Percentiles rank a stretch among this genome's conserved stretches.
These are phyloP conservation scores for Mycena sanguinolenta DNA, from an alignment of 768 basidiomycete genomes.

Conservation along the genomic window DNA sequence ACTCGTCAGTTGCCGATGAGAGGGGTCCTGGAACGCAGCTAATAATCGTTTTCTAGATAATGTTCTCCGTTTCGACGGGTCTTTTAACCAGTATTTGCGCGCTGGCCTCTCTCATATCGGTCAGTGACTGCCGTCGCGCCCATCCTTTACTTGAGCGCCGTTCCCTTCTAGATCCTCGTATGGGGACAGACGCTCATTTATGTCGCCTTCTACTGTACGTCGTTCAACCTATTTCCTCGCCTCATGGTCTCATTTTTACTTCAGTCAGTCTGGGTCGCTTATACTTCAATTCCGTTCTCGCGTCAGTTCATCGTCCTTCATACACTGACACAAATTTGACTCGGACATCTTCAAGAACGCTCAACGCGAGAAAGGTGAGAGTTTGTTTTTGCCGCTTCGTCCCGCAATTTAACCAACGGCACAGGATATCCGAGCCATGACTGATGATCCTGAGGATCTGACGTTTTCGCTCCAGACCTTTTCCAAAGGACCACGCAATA, in stretches of 20 bases:
- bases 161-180: constrained; percentile 55
- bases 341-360: constrained; percentile 49
- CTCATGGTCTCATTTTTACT: neutral
- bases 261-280: constrained; percentile 62
- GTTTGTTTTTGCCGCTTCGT: neutral
- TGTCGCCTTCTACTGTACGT: constrained; percentile 63
- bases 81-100: constrained; percentile 58
- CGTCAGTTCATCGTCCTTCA: neutral
- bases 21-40: neutral
- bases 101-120: constrained; percentile 57
- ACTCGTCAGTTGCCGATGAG: constrained; percentile 25
- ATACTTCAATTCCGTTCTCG: constrained; percentile 41
- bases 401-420: neutral
- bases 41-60: neutral
- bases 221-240: neutral
- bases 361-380: constrained; percentile 57
- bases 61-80: constrained; percentile 48
- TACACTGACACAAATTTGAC: neutral
- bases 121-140: constrained; percentile 17
- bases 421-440: constrained; percentile 56
- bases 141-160: neutral
- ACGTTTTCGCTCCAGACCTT: constrained; percentile 62
- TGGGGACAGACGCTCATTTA: constrained; percentile 67
- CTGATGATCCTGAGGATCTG: constrained; percentile 61
- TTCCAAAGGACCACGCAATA: constrained; percentile 53